Evolutionary conservation across 345 rosid species (phyloP), one percentile per base, ranked within the genome.

Genomic region (Eucalyptus urophylla): DNA sequence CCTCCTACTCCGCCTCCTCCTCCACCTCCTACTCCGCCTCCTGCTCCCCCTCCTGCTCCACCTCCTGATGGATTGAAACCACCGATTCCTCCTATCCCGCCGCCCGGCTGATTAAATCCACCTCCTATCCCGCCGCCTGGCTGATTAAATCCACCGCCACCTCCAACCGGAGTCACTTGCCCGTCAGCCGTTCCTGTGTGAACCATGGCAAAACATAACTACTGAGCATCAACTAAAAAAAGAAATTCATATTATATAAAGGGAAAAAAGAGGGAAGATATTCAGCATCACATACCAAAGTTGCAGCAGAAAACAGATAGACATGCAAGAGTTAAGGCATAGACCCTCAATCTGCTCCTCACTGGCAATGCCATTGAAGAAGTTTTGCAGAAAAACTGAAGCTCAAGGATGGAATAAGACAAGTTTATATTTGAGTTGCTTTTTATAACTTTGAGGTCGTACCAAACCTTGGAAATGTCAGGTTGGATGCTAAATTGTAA

Each of bases 181-280:
- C 89, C 95, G 43, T 93, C 87, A 2, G 90, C 90, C 47, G 89
- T 92, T 56, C 95, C 99, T 95, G 91, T 86, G 87, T 89, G 89
- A 51, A 89, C 83, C 89, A 43, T 50, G 31, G 83, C 44, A 91
- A 88, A 88, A 31, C 86, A 87, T 54, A 53, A 90, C 89, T 49
- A 43, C 49, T 60, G 25, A n/a, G 10, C 31, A 27, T 11, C 80
- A 58, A 27, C 50, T 40, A 3, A 13, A 58, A 31, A 22, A 13
- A 40, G 8, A 62, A 29, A 27, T 62, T 76, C 29, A 11, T 40
- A 21, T 40, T 21, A 76, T 22, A 22, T 22, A 11, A 40, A 76
- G 47, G 85, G 27, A 19, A 37, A 33, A 33, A 33, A 72, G 33
- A 33, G 24, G 21, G 43, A 33, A 72, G 81, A 72, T 11, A 22